phyloP scores from a whole-genome alignment of 257 asterid genomes.

The Vinca minor region DNA sequence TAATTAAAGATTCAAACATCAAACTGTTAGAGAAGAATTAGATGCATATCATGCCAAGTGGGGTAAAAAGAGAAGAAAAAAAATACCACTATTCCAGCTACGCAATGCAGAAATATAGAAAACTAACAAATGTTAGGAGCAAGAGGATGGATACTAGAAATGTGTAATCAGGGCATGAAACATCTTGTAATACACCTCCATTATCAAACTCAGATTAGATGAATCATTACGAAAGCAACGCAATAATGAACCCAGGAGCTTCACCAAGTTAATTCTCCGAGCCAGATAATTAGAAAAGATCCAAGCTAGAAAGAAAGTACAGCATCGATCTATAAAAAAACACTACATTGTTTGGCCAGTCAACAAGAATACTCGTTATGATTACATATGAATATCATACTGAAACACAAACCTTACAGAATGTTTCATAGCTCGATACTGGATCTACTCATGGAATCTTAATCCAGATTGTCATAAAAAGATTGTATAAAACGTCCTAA shows the following conservation, averaged over 20 bases:
- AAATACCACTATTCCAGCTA: neutral
- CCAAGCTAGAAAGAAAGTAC: neutral
- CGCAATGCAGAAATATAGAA: neutral
- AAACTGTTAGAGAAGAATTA: neutral
- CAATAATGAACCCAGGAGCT: neutral
- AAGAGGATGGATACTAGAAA: neutral
- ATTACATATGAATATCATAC: too few species aligned
- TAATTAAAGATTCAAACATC: neutral
- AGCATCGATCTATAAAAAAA: neutral
- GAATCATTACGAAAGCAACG: neutral
- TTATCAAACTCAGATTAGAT: neutral
- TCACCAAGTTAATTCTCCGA: neutral
- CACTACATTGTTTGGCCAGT: neutral
- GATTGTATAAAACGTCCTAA: neutral
- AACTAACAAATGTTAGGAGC: neutral
- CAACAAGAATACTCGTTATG: too few species aligned
- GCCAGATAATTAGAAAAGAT: neutral
- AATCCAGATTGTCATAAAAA: neutral
- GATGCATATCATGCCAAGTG: neutral
- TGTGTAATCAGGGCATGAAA: neutral
- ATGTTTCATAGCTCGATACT: neutral
- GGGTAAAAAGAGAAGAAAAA: too few species aligned
- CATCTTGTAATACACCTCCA: too few species aligned
- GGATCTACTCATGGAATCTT: neutral
- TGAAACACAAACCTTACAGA: neutral